A percentile compares a stretch with the other conserved stretches of the same genome.
These are phyloP conservation scores for Capsicum baccatum DNA, from an alignment of 257 asterid species.

Conservation along the genomic window DNA sequence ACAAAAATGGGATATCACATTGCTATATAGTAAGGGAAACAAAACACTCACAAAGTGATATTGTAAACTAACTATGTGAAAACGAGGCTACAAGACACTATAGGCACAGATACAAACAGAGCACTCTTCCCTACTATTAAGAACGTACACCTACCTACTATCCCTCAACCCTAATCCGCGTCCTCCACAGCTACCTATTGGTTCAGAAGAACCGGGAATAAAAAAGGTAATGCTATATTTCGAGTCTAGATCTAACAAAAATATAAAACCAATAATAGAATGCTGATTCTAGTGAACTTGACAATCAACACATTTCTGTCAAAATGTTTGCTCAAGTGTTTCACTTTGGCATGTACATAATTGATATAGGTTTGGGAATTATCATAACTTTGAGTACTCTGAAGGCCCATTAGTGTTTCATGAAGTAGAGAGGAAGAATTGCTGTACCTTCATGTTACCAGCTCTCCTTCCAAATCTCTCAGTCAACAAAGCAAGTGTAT, in stretches of 20 bases:
- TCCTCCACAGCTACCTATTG: too few relatives aligned
- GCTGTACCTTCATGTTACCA: constrained; percentile 43
- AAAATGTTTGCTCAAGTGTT: not conserved
- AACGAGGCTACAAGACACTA: too few relatives aligned
- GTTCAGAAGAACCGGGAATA: not conserved
- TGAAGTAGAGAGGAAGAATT: constrained; percentile 4
- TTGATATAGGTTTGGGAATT: not conserved
- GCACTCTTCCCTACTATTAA: too few relatives aligned
- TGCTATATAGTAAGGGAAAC: too few relatives aligned
- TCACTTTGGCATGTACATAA: not conserved
- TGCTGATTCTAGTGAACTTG: not conserved
- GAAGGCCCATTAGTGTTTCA: not conserved
- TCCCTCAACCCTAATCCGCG: too few relatives aligned
- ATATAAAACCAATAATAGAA: not conserved
- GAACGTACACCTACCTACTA: too few relatives aligned
- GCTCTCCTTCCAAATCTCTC: constrained; percentile 45
- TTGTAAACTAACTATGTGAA: too few relatives aligned
- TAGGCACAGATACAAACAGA: too few relatives aligned
- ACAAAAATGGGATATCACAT: too few relatives aligned
- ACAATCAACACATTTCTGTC: constrained; percentile 19
- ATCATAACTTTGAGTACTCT: not conserved
- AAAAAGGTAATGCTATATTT: not conserved
- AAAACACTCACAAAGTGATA: too few relatives aligned
- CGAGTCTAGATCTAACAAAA: not conserved
- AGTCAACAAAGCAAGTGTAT: constrained; percentile 40